Evolutionary conservation across 306 rosid species (phyloP).

Genomic region (Benincasa hispida): DNA sequence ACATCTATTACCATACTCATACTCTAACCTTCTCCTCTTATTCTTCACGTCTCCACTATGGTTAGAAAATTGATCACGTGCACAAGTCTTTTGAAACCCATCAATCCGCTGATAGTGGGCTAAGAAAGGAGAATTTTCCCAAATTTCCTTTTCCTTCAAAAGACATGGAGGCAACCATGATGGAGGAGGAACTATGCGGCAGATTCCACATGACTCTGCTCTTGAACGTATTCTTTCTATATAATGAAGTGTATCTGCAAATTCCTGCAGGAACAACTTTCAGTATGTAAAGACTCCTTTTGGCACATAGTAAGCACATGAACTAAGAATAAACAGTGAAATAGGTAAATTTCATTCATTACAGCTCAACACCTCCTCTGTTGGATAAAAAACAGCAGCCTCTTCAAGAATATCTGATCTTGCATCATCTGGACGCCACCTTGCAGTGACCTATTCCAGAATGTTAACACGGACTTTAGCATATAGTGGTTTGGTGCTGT

Average conservation of each 20-base stretch:
- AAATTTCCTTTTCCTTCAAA: slow-evolving; percentile 23
- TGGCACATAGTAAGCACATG: background rate
- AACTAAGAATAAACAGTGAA: slow-evolving; percentile 12
- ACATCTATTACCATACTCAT: slow-evolving; percentile 17
- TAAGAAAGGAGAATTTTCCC: slow-evolving; percentile 45
- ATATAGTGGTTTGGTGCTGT: slow-evolving; percentile 1
- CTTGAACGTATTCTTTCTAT: slow-evolving; percentile 48
- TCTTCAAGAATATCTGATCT: slow-evolving; percentile 42
- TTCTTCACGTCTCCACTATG: slow-evolving; percentile 12
- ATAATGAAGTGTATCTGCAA: slow-evolving; percentile 47
- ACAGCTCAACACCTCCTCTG: slow-evolving; percentile 54
- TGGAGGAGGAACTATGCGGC: slow-evolving; percentile 76
- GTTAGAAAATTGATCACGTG: slow-evolving; percentile 13
- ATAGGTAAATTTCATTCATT: slow-evolving; percentile 1
- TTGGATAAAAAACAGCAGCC: slow-evolving; percentile 60
- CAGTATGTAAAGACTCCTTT: slow-evolving; percentile 6
- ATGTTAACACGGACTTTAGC: slow-evolving; percentile 7
- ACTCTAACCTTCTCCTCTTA: slow-evolving; percentile 40
- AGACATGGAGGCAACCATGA: slow-evolving; percentile 49
- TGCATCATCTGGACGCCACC: slow-evolving; percentile 68
- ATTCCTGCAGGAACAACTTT: slow-evolving; percentile 47
- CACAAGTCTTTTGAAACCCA: slow-evolving; percentile 35
- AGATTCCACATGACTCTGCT: slow-evolving; percentile 64
- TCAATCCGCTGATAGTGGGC: slow-evolving; percentile 53
- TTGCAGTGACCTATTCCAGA: slow-evolving; percentile 60